Evolutionary conservation across 2,329 filamentous ascomycete genomes (phyloP).

Genomic region (Akanthomyces muscarius): DNA sequence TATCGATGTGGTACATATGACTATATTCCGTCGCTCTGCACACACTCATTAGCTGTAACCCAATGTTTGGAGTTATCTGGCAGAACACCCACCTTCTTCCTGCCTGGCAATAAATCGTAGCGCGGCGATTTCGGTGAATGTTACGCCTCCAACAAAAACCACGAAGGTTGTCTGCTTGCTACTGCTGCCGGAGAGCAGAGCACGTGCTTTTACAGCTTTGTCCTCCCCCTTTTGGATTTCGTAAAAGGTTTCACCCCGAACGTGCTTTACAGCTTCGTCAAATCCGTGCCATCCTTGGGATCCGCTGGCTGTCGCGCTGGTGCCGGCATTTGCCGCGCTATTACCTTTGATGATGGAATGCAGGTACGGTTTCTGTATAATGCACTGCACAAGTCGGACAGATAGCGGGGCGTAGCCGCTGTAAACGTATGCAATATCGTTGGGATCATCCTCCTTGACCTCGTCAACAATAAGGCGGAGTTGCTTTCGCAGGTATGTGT

Average conservation of each 20-base stretch:
- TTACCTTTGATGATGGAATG: constrained; percentile 65
- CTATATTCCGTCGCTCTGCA: constrained; percentile 69
- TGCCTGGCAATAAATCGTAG: constrained; percentile 83
- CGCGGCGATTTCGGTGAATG: constrained; percentile 92
- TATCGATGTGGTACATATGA: constrained; percentile 90
- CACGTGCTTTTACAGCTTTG: constrained; percentile 82
- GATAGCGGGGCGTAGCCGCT: constrained; percentile 94
- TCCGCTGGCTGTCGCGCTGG: constrained; percentile 45
- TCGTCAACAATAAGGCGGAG: constrained; percentile 91
- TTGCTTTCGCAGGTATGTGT: constrained; percentile 79
- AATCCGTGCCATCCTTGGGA: constrained; percentile 89
- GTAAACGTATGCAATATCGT: constrained; percentile 97
- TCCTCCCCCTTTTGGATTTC: constrained; percentile 89
- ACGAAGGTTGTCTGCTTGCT: constrained; percentile 84
- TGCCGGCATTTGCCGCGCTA: constrained; percentile 31
- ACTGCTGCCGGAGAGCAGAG: constrained; percentile 74
- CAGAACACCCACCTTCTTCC: constrained; percentile 58
- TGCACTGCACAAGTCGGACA: constrained; percentile 84
- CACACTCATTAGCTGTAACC: constrained; percentile 13
- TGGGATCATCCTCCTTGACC: constrained; percentile 89
- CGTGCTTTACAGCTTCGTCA: constrained; percentile 85
- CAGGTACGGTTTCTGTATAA: constrained; percentile 86
- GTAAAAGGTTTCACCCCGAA: constrained; percentile 84
- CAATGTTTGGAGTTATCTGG: background rate
- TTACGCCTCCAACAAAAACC: constrained; percentile 97